Percentiles rank a stretch among this genome's conserved stretches.
Evolutionary conservation across 2,329 filamentous ascomycete genomes (phyloP).

Genomic region (Onygenales sp.): DNA sequence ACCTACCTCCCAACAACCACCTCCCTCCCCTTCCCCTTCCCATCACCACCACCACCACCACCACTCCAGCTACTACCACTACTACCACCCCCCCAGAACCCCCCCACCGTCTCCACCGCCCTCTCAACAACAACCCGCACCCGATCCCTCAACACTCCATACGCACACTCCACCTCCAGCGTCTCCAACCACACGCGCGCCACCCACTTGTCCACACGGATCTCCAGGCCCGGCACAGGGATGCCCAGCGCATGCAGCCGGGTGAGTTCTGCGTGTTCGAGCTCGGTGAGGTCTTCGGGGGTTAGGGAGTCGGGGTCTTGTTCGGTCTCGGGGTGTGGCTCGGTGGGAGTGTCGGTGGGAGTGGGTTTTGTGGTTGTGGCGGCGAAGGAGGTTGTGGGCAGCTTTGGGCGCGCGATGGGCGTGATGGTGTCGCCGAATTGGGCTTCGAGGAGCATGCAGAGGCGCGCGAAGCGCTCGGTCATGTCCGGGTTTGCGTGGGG

Average conservation of each 20-base stretch:
- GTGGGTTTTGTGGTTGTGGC: constrained; percentile 19
- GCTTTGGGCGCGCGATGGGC: constrained; percentile 60
- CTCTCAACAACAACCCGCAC: constrained; percentile 84
- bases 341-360: constrained; percentile 8
- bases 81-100: constrained; percentile 42
- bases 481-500: constrained; percentile 64
- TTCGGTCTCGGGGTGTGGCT: constrained; percentile 14
- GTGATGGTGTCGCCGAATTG: constrained; percentile 85
- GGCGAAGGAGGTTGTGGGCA: constrained; percentile 15
- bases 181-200: constrained; percentile 89
- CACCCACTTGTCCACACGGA: constrained; percentile 77
- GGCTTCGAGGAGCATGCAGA: constrained; percentile 93
- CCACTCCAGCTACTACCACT: not conserved
- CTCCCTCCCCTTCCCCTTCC: not conserved
- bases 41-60: not conserved
- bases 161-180: constrained; percentile 77
- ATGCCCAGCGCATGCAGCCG: constrained; percentile 76
- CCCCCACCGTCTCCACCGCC: constrained; percentile 76
- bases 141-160: constrained; percentile 68
- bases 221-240: constrained; percentile 78
- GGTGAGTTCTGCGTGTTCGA: constrained; percentile 60
- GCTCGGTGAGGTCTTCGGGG: constrained; percentile 37
- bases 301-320: constrained; percentile 3
- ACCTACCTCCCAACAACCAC: not conserved
- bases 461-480: constrained; percentile 68